Percentiles rank a stretch among this genome's conserved stretches.
These are phyloP conservation scores for Botrytis porri DNA, from an alignment of 2,329 filamentous ascomycete species.

Conservation along the genomic window DNA sequence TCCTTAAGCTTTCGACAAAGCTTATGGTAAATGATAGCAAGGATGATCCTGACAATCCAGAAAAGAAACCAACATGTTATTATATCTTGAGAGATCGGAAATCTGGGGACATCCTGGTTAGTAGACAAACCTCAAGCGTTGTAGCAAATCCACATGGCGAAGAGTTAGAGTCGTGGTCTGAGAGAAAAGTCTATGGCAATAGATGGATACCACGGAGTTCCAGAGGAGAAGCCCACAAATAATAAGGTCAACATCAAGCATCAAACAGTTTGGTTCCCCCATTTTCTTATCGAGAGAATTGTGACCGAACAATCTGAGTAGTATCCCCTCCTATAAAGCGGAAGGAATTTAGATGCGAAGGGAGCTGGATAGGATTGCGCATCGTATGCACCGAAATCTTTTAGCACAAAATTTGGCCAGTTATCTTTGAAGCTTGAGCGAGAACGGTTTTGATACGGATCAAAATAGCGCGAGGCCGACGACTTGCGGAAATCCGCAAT, in stretches of 20 bases:
- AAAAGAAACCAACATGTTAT: not conserved
- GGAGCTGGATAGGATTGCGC: not conserved
- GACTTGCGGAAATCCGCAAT: not conserved
- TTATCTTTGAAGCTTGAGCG: not conserved
- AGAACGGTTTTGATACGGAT: not conserved
- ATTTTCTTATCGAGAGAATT: not conserved
- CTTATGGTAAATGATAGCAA: not conserved
- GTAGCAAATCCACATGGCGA: not conserved
- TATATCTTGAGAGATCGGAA: not conserved
- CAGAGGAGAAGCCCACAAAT: not conserved
- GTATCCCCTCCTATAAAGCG: not conserved
- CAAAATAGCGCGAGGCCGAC: not conserved
- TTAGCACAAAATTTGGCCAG: not conserved
- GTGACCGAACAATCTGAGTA: not conserved
- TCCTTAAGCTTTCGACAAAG: not conserved
- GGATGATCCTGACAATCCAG: not conserved
- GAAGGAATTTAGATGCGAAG: not conserved
- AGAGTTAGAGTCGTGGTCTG: not conserved
- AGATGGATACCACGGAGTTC: not conserved
- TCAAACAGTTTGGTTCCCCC: not conserved
- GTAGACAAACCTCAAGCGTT: not conserved
- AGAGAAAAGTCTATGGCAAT: not conserved
- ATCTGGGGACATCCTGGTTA: not conserved
- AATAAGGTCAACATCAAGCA: too few species aligned
- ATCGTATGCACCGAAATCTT: not conserved